phyloP scores from a whole-genome alignment of 2,329 filamentous ascomycete genomes.

The Emergomyces orientalis region DNA sequence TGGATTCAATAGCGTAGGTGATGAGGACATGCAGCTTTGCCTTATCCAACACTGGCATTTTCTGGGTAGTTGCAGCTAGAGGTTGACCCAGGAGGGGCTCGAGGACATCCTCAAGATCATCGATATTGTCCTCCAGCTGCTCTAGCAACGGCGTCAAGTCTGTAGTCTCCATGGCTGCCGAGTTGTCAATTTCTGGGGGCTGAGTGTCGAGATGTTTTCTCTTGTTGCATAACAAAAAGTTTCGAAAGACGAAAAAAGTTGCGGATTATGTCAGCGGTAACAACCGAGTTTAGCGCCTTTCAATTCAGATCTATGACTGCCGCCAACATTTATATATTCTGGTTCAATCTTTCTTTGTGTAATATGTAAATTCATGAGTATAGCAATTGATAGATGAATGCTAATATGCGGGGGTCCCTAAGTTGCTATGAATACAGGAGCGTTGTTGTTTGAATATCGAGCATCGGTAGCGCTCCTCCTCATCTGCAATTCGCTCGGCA shows the following conservation, averaged over 20 bases:
- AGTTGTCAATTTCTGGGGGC: conserved; percentile 1
- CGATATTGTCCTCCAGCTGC: conserved; percentile 67
- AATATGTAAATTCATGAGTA: background rate
- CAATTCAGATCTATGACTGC: background rate
- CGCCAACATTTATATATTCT: background rate
- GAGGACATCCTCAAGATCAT: conserved; percentile 65
- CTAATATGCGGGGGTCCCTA: background rate
- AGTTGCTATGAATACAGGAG: background rate
- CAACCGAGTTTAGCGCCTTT: background rate
- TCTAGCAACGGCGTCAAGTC: conserved; percentile 61
- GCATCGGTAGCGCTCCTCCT: background rate
- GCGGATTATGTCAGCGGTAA: background rate
- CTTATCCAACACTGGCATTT: conserved; percentile 85
- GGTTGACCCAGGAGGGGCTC: conserved; percentile 59
- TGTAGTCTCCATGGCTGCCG: conserved; percentile 41
- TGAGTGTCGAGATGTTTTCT: background rate
- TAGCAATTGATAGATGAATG: background rate
- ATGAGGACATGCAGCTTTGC: conserved; percentile 85
- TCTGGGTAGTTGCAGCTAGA: conserved; percentile 60
- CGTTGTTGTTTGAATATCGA: background rate
- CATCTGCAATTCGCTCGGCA: background rate
- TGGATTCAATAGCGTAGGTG: conserved; percentile 81
- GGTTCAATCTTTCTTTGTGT: background rate
- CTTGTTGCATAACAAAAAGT: background rate
- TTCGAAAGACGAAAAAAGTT: background rate